Percentiles rank a stretch among this genome's conserved stretches.
These are phyloP conservation scores for Leishmania amazonensis DNA, from an alignment of 208 protist species.

Conservation along the genomic window DNA sequence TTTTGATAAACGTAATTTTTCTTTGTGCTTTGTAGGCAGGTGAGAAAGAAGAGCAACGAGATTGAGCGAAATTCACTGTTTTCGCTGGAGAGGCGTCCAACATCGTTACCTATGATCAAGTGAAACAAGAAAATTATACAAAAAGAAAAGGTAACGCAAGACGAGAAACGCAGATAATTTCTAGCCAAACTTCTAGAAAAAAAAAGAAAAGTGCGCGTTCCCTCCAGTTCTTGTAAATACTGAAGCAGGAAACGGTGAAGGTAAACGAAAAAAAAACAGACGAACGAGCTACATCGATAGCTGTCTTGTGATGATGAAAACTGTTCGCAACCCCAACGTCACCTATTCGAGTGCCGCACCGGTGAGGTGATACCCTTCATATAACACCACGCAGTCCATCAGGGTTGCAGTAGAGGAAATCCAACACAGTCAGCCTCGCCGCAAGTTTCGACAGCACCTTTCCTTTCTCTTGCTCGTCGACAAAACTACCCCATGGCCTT, in stretches of 20 bases:
- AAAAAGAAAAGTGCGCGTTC: neutral
- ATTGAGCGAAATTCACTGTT: neutral
- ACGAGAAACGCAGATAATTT: neutral
- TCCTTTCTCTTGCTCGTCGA: neutral
- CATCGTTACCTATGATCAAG: neutral
- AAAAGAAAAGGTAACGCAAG: conserved; percentile 2
- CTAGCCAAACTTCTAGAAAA: neutral
- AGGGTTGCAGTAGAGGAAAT: neutral
- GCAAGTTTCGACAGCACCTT: neutral
- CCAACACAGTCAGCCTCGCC: neutral
- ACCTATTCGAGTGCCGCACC: neutral
- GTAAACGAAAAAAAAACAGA: neutral
- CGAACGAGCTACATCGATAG: neutral
- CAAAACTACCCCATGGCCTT: neutral
- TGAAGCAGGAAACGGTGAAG: neutral
- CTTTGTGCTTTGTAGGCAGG: neutral
- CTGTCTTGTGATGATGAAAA: neutral
- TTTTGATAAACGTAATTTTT: neutral
- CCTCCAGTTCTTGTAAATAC: neutral
- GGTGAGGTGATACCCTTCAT: neutral
- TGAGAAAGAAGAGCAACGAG: neutral
- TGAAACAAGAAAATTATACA: neutral
- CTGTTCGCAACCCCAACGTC: neutral
- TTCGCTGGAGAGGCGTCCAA: neutral
- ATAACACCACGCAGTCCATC: neutral